Percentiles rank a stretch among this genome's conserved stretches.
Evolutionary conservation across 2,329 filamentous ascomycete genomes (phyloP).

Genomic region (Diaporthe ilicicola): DNA sequence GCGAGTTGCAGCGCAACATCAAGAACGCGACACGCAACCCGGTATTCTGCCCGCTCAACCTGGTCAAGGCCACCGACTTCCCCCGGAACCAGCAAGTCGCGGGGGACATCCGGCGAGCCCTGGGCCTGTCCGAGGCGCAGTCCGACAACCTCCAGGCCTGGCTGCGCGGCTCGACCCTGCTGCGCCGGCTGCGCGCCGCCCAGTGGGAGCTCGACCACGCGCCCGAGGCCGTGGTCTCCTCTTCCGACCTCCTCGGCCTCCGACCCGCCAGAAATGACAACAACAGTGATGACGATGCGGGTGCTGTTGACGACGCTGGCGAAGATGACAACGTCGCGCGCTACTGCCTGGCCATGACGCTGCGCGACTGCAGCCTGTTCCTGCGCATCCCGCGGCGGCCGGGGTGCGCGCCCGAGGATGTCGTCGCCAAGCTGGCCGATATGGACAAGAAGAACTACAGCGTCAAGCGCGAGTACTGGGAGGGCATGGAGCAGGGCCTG

Average conservation of each 20-base stretch:
- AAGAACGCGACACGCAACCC: conserved; percentile 42
- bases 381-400: conserved; percentile 61
- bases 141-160: conserved; percentile 37
- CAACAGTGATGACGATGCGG: too few species aligned
- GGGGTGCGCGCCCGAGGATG: conserved; percentile 35
- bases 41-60: conserved; percentile 68
- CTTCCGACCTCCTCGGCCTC: conserved; percentile 28
- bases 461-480: conserved; percentile 76
- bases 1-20: conserved; percentile 47
- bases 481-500: conserved; percentile 66
- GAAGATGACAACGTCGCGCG: conserved; percentile 45
- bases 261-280: too few species aligned
- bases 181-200: conserved; percentile 45
- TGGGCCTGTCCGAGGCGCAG: conserved; percentile 28
- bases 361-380: conserved; percentile 82
- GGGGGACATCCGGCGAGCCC: conserved; percentile 32
- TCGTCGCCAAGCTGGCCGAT: conserved; percentile 74
- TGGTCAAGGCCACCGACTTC: conserved; percentile 51
- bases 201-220: conserved; percentile 51
- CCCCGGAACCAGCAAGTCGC: conserved; percentile 36
- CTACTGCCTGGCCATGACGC: conserved; percentile 78
- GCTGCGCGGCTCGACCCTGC: conserved; percentile 48
- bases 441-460: conserved; percentile 78
- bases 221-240: conserved; percentile 47
- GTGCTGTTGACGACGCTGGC: too few species aligned